These are phyloP conservation scores for Mycocentrospora acerina DNA, from an alignment of 2,329 filamentous ascomycete genomes.

Conservation along the genomic window DNA sequence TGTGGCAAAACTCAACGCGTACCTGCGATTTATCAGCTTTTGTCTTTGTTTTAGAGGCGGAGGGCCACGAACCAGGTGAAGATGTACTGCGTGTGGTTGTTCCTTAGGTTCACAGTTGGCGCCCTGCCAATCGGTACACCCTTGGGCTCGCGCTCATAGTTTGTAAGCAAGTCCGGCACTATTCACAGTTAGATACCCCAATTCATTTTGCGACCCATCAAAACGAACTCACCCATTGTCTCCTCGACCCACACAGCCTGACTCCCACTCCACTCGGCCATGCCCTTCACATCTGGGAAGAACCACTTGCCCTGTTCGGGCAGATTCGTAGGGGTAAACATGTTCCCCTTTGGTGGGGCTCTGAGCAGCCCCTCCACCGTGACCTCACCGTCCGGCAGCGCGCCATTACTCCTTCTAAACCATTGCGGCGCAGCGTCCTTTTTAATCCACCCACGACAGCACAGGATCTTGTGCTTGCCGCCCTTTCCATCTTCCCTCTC, in stretches of 20 bases:
- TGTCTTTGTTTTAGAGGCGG: not conserved
- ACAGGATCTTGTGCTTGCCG: conserved; percentile 65
- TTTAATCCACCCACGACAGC: conserved; percentile 89
- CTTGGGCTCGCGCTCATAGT: conserved; percentile 72
- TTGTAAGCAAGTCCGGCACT: conserved; percentile 78
- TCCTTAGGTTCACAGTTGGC: conserved; percentile 87
- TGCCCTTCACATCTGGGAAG: conserved; percentile 90
- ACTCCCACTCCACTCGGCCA: conserved; percentile 79
- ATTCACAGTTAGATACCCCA: conserved; percentile 31
- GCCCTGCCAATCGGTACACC: conserved; percentile 88
- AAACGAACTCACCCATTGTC: conserved; percentile 71
- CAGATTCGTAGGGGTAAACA: conserved; percentile 90
- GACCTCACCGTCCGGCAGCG: conserved; percentile 70
- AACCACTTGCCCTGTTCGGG: conserved; percentile 86
- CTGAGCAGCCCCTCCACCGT: conserved; percentile 80
- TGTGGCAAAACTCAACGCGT: conserved; percentile 79
- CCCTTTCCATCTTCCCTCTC: conserved; percentile 63
- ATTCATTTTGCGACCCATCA: conserved; percentile 2
- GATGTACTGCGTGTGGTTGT: conserved; percentile 98
- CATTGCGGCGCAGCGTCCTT: conserved; percentile 70
- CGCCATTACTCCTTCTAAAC: conserved; percentile 56
- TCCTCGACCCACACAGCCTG: conserved; percentile 94
- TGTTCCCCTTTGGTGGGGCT: conserved; percentile 94
- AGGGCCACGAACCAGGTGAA: conserved; percentile 79
- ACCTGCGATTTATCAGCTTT: conserved; percentile 61